A percentile compares a stretch with the other conserved stretches of the same genome.
These are phyloP conservation scores for Puccinia coronata DNA, from an alignment of 1,284 basidiomycete genomes.

Conservation along the genomic window DNA sequence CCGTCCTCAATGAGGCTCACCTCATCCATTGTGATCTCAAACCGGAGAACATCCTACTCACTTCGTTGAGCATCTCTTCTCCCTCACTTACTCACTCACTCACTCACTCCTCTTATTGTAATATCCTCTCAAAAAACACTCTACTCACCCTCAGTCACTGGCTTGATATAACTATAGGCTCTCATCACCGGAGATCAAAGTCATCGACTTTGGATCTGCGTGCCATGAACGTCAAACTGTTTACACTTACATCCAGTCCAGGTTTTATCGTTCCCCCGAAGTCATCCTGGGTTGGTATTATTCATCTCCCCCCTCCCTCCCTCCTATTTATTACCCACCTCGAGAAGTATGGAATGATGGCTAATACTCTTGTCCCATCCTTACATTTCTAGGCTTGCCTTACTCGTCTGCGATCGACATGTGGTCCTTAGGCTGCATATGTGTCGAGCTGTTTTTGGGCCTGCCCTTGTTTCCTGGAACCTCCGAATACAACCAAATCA, in stretches of 20 bases:
- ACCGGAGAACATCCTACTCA: constrained; percentile 91
- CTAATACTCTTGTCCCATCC: not conserved
- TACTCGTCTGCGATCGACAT: constrained; percentile 93
- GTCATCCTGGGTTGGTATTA: constrained; percentile 74
- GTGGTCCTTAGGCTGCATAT: constrained; percentile 94
- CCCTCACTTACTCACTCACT: no score
- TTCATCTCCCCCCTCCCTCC: no score
- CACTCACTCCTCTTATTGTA: no score
- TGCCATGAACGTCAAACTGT: constrained; percentile 98
- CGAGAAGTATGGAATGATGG: no score
- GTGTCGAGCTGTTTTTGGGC: constrained; percentile 95
- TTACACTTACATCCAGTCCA: constrained; percentile 98
- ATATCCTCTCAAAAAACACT: constrained; percentile 45
- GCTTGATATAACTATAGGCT: constrained; percentile 64
- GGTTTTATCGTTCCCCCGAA: constrained; percentile 97
- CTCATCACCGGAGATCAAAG: constrained; percentile 96
- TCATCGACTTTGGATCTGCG: constrained; percentile 98
- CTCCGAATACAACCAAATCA: constrained; percentile 97
- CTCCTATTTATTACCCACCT: not conserved
- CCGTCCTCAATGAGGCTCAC: constrained; percentile 88
- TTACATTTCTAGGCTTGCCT: constrained; percentile 64
- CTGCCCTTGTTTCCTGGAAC: constrained; percentile 96
- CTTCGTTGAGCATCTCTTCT: constrained; percentile 73
- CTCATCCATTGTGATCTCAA: constrained; percentile 98
- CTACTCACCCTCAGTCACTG: not conserved